Evolutionary conservation across 257 asterid genomes (phyloP), one percentile per base, ranked within the genome.

Genomic region (Rauvolfia tetraphylla): DNA sequence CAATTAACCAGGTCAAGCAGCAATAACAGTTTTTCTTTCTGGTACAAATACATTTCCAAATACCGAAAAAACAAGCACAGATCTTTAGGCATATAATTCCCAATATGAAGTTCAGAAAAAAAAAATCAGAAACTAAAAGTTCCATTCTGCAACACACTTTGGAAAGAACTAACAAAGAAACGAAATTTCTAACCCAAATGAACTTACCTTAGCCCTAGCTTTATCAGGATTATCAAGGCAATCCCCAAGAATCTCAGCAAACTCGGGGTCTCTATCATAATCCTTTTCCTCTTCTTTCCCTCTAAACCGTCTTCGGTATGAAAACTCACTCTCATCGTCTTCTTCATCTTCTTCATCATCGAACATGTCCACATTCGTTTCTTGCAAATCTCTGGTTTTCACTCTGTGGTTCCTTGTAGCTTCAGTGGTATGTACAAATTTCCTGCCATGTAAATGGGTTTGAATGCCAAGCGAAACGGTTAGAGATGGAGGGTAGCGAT

Each of bases 251-350:
- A 95, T 91, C 77, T 95, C 98, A 57, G 91, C 97, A 75, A 95
- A 89, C 79, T 95, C 99, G 25, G 97, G 99, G 80, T 95, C 96
- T 82, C 71, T 91, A 62, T 95, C 99, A 75, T 81, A 92, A 86
- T 90, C 97, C 76, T 87, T 87, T 33, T 85, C 93, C 39, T 63
- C 90, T 59, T 71, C 90, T 79, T 85, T 82, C 57, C 82, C 90
- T 39, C 81, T 84, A 31, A 85, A 84, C 29, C 86, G 83, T 33
- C 87, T 82, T 4, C 79, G 71, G 75, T 83, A 68, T 34, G 88
- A 72, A 75, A 84, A 72, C 62, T 79, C 91, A 23, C 29, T 49
- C 41, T 59, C 88, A 59, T 84, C 89, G 51, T 63, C 89, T 20
- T 63, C 76, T 36, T 58, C 74, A 3, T 77, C 89, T 4, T 68